These are phyloP conservation scores for Colletotrichum navitas DNA, from an alignment of 2,329 filamentous ascomycete species.

Conservation along the genomic window DNA sequence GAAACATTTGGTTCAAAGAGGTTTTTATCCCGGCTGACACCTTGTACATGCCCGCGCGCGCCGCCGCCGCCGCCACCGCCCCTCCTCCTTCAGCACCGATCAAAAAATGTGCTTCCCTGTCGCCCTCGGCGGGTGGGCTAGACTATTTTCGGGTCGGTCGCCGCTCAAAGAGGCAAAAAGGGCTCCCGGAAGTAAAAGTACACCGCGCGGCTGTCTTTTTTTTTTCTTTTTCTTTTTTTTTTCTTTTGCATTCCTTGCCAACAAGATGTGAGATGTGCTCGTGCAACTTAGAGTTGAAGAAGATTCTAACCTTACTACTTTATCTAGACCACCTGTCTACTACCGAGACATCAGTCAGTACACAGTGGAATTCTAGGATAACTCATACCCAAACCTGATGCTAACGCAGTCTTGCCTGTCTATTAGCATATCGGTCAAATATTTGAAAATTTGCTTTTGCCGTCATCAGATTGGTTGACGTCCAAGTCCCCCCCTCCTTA, in stretches of 20 bases:
- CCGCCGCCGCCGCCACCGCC: too few relatives aligned
- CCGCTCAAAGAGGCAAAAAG: neutral
- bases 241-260: neutral
- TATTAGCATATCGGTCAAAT: neutral
- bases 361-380: neutral
- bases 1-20: neutral
- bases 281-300: neutral
- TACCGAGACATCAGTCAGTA: too few relatives aligned
- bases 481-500: slow-evolving; percentile 9
- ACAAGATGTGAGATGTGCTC: neutral
- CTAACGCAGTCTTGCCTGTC: neutral
- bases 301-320: neutral
- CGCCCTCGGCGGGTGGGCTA: slow-evolving; percentile 36
- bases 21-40: neutral
- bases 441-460: slow-evolving; percentile 9
- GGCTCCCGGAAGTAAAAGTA: neutral
- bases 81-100: neutral
- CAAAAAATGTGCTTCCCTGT: slow-evolving; percentile 1
- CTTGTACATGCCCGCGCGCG: slow-evolving; percentile 7
- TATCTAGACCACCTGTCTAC: neutral
- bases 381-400: neutral
- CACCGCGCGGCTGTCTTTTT: slow-evolving; percentile 28
- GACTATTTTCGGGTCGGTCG: slow-evolving; percentile 19
- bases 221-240: too few relatives aligned
- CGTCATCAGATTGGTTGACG: slow-evolving; percentile 20